Evolutionary conservation across 805 yeast species (phyloP).

Genomic region (Wickerhamiella kurtzmanii): DNA sequence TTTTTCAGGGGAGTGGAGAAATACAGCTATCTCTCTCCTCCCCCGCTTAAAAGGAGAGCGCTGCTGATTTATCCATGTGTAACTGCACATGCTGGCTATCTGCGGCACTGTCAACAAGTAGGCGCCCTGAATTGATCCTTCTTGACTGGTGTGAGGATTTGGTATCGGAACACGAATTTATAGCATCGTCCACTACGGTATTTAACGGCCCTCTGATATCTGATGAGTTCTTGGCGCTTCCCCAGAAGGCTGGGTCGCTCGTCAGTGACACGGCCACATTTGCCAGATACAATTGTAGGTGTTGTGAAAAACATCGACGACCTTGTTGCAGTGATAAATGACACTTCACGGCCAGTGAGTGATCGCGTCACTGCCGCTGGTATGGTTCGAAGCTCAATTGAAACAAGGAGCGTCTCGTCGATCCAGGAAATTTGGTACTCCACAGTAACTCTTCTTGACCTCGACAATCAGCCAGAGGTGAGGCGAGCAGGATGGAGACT

Average conservation of each 20-base stretch:
- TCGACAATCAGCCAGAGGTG: constrained; percentile 25
- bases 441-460: constrained; percentile 40
- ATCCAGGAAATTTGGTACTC: constrained; percentile 68
- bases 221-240: not conserved
- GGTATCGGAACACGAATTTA: no score
- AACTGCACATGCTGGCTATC: not conserved
- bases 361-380: constrained; percentile 36
- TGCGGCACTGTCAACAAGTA: not conserved
- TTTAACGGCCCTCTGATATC: no score
- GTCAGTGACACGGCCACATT: not conserved
- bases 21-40: no score
- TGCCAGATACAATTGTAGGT: constrained; percentile 24
- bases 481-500: constrained; percentile 41
- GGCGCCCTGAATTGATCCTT: not conserved
- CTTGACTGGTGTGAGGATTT: no score
- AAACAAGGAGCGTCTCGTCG: constrained; percentile 40
- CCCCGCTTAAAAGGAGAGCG: no score
- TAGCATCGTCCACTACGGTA: no score
- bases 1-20: no score
- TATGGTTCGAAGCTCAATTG: constrained; percentile 37
- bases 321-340: constrained; percentile 20
- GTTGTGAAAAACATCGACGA: constrained; percentile 23
- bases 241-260: not conserved
- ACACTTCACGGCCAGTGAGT: constrained; percentile 16
- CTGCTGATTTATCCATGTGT: not conserved